Percentiles rank a stretch among this genome's conserved stretches.
phyloP scores from a whole-genome alignment of 176 grass and related monocot genomes.

The Hordeum vulgare region MorexV3_pseudomolecules_assembly NC_058523.1:459053575-459054074 shows the following conservation, averaged over 20 bases:
- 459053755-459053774: not conserved
- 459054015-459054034: not conserved
- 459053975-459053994: not conserved
- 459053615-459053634: not conserved
- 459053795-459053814: not conserved
- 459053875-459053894: not conserved
- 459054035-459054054: not conserved
- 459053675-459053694: not conserved
- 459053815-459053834: not conserved
- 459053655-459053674: not conserved
- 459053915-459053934: not conserved
- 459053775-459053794: not conserved
- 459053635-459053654: not conserved
- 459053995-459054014: not conserved
- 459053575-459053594: not conserved
- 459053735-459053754: not conserved
- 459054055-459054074: not conserved
- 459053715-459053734: not conserved
- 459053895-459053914: not conserved
- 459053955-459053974: not conserved
- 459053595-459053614: not conserved
- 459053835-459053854: not conserved
- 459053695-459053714: not conserved
- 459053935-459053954: not conserved
- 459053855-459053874: not conserved